Evolutionary conservation across 2,329 filamentous ascomycete genomes (phyloP).

Genomic region (Xylaria sp.): DNA sequence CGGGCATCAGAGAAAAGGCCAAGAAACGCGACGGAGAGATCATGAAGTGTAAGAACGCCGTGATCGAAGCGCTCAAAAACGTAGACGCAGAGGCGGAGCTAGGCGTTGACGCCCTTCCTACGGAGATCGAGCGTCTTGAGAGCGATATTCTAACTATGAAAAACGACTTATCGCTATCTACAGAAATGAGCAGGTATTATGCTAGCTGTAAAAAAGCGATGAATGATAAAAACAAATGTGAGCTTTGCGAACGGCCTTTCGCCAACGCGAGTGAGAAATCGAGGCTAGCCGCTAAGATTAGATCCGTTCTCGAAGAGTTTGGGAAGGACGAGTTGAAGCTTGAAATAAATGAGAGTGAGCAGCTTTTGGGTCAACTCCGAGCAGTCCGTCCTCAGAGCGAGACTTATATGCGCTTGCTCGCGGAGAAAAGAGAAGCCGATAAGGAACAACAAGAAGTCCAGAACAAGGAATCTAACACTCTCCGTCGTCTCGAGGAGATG

Average conservation of each 20-base stretch:
- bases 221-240: slow-evolving; percentile 73
- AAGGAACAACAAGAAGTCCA: slow-evolving; percentile 67
- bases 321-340: slow-evolving; percentile 67
- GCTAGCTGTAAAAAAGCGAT: slow-evolving; percentile 68
- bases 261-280: slow-evolving; percentile 64
- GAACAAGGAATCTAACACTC: slow-evolving; percentile 63
- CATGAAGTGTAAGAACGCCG: slow-evolving; percentile 63
- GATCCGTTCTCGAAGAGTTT: slow-evolving; percentile 65
- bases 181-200: slow-evolving; percentile 74
- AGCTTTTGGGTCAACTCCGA: slow-evolving; percentile 63
- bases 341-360: slow-evolving; percentile 58
- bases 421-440: slow-evolving; percentile 73
- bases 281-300: slow-evolving; percentile 70
- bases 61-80: slow-evolving; percentile 54
- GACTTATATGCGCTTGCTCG: slow-evolving; percentile 70
- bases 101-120: slow-evolving; percentile 59
- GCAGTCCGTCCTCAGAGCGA: slow-evolving; percentile 73
- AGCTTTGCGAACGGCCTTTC: slow-evolving; percentile 76
- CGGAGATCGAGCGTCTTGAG: slow-evolving; percentile 56
- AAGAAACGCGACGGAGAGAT: slow-evolving; percentile 68
- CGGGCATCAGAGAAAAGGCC: slow-evolving; percentile 66
- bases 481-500: slow-evolving; percentile 68
- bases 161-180: slow-evolving; percentile 71
- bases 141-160: slow-evolving; percentile 65
- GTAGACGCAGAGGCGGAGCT: slow-evolving; percentile 49